These are phyloP conservation scores for Cadophora luteo-olivacea DNA, from an alignment of 2,329 filamentous ascomycete species.

Conservation along the genomic window DNA sequence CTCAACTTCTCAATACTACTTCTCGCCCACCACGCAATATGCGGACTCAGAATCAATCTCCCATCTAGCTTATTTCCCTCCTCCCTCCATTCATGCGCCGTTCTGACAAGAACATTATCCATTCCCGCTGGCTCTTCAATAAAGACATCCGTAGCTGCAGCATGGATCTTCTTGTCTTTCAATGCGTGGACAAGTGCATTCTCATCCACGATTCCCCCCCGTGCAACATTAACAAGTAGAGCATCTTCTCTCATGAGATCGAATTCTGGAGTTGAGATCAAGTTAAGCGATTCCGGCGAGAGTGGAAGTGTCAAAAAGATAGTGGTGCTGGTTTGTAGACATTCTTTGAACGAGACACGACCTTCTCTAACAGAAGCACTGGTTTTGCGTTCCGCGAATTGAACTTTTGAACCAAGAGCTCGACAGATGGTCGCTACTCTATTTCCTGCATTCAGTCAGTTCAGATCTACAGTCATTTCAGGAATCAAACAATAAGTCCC, in stretches of 20 bases:
- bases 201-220: constrained; percentile 45
- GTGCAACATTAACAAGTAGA: constrained; percentile 43
- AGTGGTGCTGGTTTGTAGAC: constrained; percentile 31
- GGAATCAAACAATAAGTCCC: too few relatives aligned
- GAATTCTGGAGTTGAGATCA: constrained; percentile 39
- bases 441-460: constrained; percentile 29
- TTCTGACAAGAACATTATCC: constrained; percentile 44
- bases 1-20: constrained; percentile 55
- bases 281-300: constrained; percentile 34
- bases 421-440: constrained; percentile 34
- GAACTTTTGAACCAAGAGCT: constrained; percentile 36
- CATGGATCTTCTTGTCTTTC: constrained; percentile 36
- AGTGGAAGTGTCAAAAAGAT: constrained; percentile 38
- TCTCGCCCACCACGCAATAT: constrained; percentile 59
- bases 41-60: constrained; percentile 58
- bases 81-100: constrained; percentile 33
- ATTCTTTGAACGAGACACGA: constrained; percentile 32
- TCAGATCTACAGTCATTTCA: too few relatives aligned
- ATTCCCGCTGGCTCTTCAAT: constrained; percentile 47
- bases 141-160: constrained; percentile 45
- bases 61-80: constrained; percentile 46
- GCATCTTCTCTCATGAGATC: constrained; percentile 34
- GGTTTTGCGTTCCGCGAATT: constrained; percentile 35
- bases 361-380: constrained; percentile 22
- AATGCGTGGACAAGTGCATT: constrained; percentile 41